phyloP scores from a whole-genome alignment of 1,284 basidiomycete species.

The Puccinia coronata region DNA sequence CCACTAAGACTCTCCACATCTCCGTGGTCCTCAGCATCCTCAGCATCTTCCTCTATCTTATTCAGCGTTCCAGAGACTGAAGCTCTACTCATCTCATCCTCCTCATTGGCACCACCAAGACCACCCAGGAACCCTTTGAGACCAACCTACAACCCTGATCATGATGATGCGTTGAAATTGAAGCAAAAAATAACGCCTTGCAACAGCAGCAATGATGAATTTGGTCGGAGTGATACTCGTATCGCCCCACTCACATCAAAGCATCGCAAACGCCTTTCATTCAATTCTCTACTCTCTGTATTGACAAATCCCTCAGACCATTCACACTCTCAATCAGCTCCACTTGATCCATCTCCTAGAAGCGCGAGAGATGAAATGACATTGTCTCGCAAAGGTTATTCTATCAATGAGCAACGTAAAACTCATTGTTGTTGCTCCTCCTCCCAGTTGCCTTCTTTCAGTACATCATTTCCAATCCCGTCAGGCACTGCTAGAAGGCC shows the following conservation, averaged over 20 bases:
- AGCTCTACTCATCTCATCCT: neutral
- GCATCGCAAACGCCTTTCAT: neutral
- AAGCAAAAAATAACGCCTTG: too few species aligned
- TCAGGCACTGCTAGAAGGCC: neutral
- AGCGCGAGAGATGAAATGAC: neutral
- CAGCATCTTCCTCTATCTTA: neutral
- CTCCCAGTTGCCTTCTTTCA: neutral
- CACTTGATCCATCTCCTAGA: neutral
- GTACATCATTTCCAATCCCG: neutral
- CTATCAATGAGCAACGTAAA: neutral
- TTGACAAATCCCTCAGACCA: neutral
- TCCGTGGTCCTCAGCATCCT: neutral
- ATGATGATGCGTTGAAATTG: neutral
- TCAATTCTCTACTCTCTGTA: neutral
- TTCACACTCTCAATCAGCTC: neutral
- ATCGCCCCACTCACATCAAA: neutral
- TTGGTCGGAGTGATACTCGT: too few species aligned
- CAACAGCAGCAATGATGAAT: too few species aligned
- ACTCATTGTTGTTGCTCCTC: neutral
- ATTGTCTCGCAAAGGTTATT: neutral
- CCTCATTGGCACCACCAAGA: neutral
- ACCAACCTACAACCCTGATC: neutral
- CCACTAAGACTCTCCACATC: neutral
- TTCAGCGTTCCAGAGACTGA: neutral
- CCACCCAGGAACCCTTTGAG: conserved; percentile 3